phyloP scores from a whole-genome alignment of 441 rosid genomes.

The Arabidopsis hybrid region DNA sequence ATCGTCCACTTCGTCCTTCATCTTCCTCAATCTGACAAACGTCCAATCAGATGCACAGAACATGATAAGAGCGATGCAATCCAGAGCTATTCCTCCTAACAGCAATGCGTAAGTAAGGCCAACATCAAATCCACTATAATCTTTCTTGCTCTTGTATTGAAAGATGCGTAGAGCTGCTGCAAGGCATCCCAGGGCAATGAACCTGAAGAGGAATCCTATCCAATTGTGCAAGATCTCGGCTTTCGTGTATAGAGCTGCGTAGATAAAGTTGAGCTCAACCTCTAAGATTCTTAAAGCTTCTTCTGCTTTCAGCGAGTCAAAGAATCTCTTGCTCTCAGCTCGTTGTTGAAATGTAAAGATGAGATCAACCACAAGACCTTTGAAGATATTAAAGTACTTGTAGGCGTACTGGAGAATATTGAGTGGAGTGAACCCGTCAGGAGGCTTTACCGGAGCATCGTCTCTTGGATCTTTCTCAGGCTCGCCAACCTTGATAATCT shows the following conservation, averaged over 20 bases:
- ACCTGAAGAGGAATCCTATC: slow-evolving; percentile 46
- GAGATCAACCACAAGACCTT: slow-evolving; percentile 55
- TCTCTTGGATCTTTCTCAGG: slow-evolving; percentile 44
- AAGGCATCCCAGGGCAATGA: slow-evolving; percentile 41
- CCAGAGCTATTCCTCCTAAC: slow-evolving; percentile 54
- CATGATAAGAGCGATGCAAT: slow-evolving; percentile 50
- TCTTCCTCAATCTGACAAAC: slow-evolving; percentile 36
- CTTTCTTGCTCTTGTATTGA: slow-evolving; percentile 29
- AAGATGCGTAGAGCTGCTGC: slow-evolving; percentile 45
- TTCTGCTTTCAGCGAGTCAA: slow-evolving; percentile 19
- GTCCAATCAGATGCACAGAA: slow-evolving; percentile 60
- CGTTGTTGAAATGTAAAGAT: slow-evolving; percentile 47
- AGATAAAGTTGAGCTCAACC: slow-evolving; percentile 67
- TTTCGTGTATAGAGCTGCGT: slow-evolving; percentile 61
- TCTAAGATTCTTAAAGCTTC: slow-evolving; percentile 58
- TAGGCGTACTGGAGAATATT: slow-evolving; percentile 49
- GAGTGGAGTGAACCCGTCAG: slow-evolving; percentile 1
- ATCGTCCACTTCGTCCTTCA: slow-evolving; percentile 24
- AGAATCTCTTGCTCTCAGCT: slow-evolving; percentile 52
- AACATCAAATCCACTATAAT: slow-evolving; percentile 42
- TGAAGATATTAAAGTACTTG: slow-evolving; percentile 49
- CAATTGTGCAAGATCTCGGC: slow-evolving; percentile 46
- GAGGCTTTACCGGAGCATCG: not conserved
- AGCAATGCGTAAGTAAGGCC: slow-evolving; percentile 58
- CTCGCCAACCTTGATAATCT: slow-evolving; percentile 51